Evolutionary conservation across 495 filamentous ascomycete species (phyloP), one percentile per base, ranked within the genome.

Genomic region (Delitschia confertaspora): DNA sequence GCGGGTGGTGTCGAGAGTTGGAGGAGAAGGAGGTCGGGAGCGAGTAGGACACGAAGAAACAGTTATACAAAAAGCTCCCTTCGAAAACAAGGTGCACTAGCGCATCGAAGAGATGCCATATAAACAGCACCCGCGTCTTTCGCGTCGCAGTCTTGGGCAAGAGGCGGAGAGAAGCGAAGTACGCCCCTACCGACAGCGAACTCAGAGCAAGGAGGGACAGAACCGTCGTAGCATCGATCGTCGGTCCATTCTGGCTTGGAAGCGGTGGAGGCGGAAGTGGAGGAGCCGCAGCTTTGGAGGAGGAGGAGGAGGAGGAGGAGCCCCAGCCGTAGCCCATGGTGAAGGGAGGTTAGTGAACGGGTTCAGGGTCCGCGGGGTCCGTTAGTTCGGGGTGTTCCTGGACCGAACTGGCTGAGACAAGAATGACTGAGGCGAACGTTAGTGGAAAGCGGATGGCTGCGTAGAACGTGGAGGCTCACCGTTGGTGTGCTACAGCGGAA

Each of bases 81-180:
- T 96, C 89, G 63, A 95, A 79, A 54, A 82, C 68, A 63, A 88
- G 68, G 70, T 95, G 89, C 55, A 86, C 86, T 14, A 96, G 75
- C 33, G 81, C 79, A 64, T 95, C 86, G 68, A 94, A 95, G 49
- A 79, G 70, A 71, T 95, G 88, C 89, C 89, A 96, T 69, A 88
- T 77, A 72, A 93, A 95, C 48, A 96, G 78, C 55, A 80, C 57
- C 49, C 87, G 84, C 41, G 67, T 62, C 29, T 66, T 71, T 13
- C 46, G 55, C 6, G 59, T 54, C 16, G 74, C 65, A n/a, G 51
- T 65, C 50, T 53, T 58, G 14, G 71, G 73, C 38, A 76, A 65
- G 14, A 75, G 58, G 16, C 42, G 46, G 8, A 55, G 53, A 46
- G 69, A 67, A 37, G 70, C 58, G 25, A 60, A 1, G 59, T 70